Conservation (phyloP, 2,329 filamentous ascomycete genomes). For the Ceratocystis diversiconidia region DNA sequence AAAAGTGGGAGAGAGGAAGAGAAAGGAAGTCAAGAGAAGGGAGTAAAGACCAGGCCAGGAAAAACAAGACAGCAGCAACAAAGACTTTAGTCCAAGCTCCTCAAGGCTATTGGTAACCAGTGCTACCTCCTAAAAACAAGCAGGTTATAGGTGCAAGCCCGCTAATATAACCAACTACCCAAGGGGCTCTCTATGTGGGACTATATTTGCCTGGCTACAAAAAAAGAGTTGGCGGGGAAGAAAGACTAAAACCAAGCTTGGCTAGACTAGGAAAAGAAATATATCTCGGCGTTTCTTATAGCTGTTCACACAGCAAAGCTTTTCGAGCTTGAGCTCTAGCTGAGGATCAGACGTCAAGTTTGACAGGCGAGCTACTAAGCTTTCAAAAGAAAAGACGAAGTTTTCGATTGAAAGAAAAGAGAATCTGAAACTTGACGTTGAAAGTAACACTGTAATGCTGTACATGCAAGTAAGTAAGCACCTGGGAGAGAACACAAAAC, state of each 20-base stretch:
- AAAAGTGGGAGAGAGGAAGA: conserved; percentile 1
- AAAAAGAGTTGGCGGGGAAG: no score
- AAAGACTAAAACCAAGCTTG: no score
- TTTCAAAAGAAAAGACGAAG: neutral
- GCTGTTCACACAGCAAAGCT: neutral
- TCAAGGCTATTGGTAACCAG: neutral
- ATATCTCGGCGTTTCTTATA: neutral
- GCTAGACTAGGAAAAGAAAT: no score
- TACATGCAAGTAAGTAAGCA: neutral
- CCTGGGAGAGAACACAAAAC: neutral
- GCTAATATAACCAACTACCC: neutral
- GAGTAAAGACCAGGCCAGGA: conserved; percentile 4
- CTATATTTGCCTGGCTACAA: neutral
- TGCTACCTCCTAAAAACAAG: neutral
- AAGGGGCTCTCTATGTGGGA: neutral
- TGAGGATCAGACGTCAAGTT: neutral
- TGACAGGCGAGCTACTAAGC: neutral
- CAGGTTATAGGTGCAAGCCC: neutral
- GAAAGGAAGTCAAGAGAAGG: conserved; percentile 7
- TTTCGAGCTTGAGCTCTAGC: neutral
- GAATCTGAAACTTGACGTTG: neutral
- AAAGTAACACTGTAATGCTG: no score
- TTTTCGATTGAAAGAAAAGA: neutral
- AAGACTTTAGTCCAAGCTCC: conserved; percentile 1
- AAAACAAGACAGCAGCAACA: conserved; percentile 3